These are phyloP conservation scores for Strombidium stylifer DNA, from an alignment of 73 alveolate species.

Conservation along the genomic window DNA sequence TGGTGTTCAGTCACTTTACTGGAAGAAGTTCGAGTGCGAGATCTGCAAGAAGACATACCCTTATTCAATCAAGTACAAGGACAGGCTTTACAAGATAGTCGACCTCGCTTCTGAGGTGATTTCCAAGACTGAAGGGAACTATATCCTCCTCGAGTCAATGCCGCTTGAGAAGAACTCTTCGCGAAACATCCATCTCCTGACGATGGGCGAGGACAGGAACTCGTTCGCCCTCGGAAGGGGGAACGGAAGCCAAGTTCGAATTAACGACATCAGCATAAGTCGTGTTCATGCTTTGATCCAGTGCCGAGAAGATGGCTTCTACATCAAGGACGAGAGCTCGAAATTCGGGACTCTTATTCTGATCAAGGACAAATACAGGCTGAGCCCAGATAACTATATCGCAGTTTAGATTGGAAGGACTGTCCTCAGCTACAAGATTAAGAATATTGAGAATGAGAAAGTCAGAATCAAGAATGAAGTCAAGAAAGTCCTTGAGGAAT, in stretches of 20 bases:
- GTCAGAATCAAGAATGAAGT: too few relatives aligned
- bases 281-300: conserved; percentile 78
- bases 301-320: conserved; percentile 52
- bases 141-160: conserved; percentile 48
- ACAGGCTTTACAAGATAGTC: conserved; percentile 23
- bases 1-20: conserved; percentile 29
- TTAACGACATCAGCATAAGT: conserved; percentile 82
- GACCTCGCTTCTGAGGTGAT: conserved; percentile 1
- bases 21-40: conserved; percentile 91
- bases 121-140: conserved; percentile 24
- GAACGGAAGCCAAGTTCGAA: conserved; percentile 74
- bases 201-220: background rate
- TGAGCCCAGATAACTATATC: conserved; percentile 3
- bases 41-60: conserved; percentile 87
- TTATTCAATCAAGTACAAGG: conserved; percentile 31
- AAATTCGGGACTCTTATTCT: conserved; percentile 90
- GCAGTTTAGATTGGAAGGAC: conserved; percentile 53
- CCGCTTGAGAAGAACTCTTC: conserved; percentile 53
- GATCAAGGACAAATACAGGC: conserved; percentile 43
- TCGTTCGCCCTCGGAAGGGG: conserved; percentile 79
- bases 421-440: conserved; percentile 37
- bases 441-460: conserved; percentile 11
- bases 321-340: conserved; percentile 76
- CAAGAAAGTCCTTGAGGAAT: too few relatives aligned
- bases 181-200: conserved; percentile 20